Evolutionary conservation across 1,284 basidiomycete genomes (phyloP), one percentile per base, ranked within the genome.

Genomic region (Pterula multifida): DNA sequence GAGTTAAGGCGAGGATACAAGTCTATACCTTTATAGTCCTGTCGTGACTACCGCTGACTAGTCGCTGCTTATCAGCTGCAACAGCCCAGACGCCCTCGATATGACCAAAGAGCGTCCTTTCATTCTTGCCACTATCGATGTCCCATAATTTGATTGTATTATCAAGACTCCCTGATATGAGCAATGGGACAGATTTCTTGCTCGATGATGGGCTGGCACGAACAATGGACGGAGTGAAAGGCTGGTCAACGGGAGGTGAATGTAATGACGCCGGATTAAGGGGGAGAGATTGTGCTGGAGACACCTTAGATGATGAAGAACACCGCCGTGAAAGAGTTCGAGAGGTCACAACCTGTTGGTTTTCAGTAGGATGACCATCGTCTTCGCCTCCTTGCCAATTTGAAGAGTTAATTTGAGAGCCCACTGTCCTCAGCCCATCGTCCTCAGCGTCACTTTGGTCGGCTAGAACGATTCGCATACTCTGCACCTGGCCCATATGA

Each of bases 121-220:
- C 71, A 45, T 85, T 79, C 57, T 85, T 80, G 23, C 87, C 91
- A 1, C 81, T 81, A 56, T 95, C 90, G 39, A 98, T 81, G 61
- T 98, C 93, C 96, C 96, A 99, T 15, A 95, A 62, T 65, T 92
- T 93, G 68, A 98, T 85, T 13, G 93, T 98, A 63, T 98, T 98
- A 65, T 98, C 95, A 54, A 98, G 72, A 58, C 86, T 88, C 3
- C 93, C 94, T 0, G 90, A 91, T 52, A 96, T 81, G 50, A 98
- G 75, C 13, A 95, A 69, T 2, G 90, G 84, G 6, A 22, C 21
- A 22, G 9, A 17, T 22, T 42, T n/a, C 39, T 42, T 42, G 17
- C 19, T 17, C 9, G n/a, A 3, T 45, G 25, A 48, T 36, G 3
- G 2, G 47, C 19, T 28, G 39, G n/a, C 15, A 46, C 22, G 12